A percentile compares a stretch with the other conserved stretches of the same genome.
Evolutionary conservation across 108 stramenopile species (phyloP).

Genomic region (Nitzschia palea): DNA sequence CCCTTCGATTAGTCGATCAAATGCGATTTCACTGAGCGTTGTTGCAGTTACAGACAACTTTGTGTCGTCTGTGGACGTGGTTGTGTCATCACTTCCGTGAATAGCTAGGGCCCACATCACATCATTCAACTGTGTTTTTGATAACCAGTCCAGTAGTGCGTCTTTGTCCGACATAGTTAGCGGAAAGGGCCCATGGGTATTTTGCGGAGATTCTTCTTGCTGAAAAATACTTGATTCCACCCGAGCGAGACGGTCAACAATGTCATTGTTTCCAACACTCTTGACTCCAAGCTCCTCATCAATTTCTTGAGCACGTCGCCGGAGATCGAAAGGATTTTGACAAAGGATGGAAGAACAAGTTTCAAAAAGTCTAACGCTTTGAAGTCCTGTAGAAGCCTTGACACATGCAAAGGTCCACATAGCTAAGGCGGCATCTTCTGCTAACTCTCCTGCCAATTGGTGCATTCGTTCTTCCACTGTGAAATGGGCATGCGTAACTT

Average conservation of each 20-base stretch:
- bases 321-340: constrained; percentile 45
- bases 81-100: constrained; percentile 31
- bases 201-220: neutral
- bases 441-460: constrained; percentile 42
- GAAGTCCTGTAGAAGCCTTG: constrained; percentile 41
- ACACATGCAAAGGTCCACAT: constrained; percentile 61
- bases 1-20: constrained; percentile 39
- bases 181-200: neutral
- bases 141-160: constrained; percentile 48
- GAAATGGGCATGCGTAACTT: constrained; percentile 1
- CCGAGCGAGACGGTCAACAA: constrained; percentile 44
- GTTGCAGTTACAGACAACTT: constrained; percentile 40
- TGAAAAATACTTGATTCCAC: constrained; percentile 27
- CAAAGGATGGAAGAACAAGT: constrained; percentile 50
- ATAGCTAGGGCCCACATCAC: constrained; percentile 57
- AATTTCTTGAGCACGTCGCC: constrained; percentile 29
- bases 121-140: constrained; percentile 49
- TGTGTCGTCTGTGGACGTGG: constrained; percentile 17
- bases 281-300: constrained; percentile 6
- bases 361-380: constrained; percentile 43
- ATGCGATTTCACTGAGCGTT: constrained; percentile 42
- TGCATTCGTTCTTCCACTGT: constrained; percentile 34
- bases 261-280: constrained; percentile 34
- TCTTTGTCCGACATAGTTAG: constrained; percentile 22
- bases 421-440: constrained; percentile 50